Evolutionary conservation across 805 yeast genomes (phyloP).

Genomic region (Candida lessepsii): DNA sequence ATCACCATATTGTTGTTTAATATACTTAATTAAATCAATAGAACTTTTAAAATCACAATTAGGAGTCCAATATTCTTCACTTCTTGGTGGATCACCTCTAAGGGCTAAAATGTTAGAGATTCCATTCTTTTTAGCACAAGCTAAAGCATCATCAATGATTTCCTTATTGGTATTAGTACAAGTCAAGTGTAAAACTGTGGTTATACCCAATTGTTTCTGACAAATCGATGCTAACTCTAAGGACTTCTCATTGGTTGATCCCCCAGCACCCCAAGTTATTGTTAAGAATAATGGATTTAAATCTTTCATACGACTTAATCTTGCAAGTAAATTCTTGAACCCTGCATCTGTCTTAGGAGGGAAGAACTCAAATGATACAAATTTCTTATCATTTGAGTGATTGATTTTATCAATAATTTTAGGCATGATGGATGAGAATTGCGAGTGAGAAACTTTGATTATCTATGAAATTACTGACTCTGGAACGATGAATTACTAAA

Average conservation of each 20-base stretch:
- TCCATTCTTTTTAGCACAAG: conserved; percentile 69
- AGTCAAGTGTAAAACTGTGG: conserved; percentile 91
- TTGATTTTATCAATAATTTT: conserved; percentile 45
- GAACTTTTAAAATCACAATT: conserved; percentile 69
- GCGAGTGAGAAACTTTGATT: too few relatives aligned
- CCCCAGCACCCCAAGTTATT: conserved; percentile 99
- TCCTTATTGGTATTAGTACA: conserved; percentile 87
- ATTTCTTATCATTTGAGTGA: conserved; percentile 43
- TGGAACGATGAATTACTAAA: background rate
- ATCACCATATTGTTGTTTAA: conserved; percentile 66
- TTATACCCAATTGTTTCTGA: conserved; percentile 71
- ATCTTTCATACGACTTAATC: conserved; percentile 85
- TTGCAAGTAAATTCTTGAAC: conserved; percentile 74
- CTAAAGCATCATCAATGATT: conserved; percentile 77
- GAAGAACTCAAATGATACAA: conserved; percentile 89
- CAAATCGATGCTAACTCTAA: conserved; percentile 78
- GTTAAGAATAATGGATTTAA: conserved; percentile 88
- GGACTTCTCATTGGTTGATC: conserved; percentile 85
- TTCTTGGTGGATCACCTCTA: conserved; percentile 94
- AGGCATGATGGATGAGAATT: too few relatives aligned
- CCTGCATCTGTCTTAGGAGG: conserved; percentile 97
- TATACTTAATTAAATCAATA: conserved; percentile 81
- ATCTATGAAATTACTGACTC: too few relatives aligned
- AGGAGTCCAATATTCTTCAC: conserved; percentile 58
- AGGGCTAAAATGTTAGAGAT: conserved; percentile 86